phyloP scores from a whole-genome alignment of 2,329 filamentous ascomycete genomes.

The Lasiodiplodia theobromae region DNA sequence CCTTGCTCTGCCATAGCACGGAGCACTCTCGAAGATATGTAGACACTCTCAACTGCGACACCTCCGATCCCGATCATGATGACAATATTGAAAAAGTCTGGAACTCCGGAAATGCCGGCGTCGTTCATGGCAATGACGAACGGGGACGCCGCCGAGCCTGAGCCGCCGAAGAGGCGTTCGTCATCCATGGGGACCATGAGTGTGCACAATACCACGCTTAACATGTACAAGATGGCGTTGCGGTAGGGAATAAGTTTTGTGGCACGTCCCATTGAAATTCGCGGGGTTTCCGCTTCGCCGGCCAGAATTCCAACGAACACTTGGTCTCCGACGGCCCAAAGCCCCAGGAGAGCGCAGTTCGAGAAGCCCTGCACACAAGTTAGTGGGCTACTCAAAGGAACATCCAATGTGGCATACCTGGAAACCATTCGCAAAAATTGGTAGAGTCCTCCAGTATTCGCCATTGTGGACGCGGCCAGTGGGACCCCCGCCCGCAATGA shows the following conservation, averaged over 20 bases:
- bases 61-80: slow-evolving; percentile 43
- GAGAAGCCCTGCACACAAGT: neutral
- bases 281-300: slow-evolving; percentile 49
- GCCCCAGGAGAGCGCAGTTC: neutral
- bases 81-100: slow-evolving; percentile 41
- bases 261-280: slow-evolving; percentile 48
- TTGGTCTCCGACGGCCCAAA: slow-evolving; percentile 39
- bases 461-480: slow-evolving; percentile 43
- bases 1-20: slow-evolving; percentile 40
- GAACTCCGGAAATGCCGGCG: slow-evolving; percentile 39
- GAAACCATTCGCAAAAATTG: slow-evolving; percentile 47
- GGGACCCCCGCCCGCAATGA: slow-evolving; percentile 44
- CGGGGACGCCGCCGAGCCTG: slow-evolving; percentile 40
- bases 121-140: slow-evolving; percentile 43
- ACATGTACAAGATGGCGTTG: slow-evolving; percentile 48
- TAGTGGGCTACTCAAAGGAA: neutral
- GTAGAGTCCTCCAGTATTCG: slow-evolving; percentile 44
- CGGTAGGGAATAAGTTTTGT: slow-evolving; percentile 50
- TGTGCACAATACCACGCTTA: slow-evolving; percentile 37
- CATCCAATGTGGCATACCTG: neutral
- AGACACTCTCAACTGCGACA: slow-evolving; percentile 43
- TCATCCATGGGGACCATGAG: slow-evolving; percentile 31
- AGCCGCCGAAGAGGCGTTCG: slow-evolving; percentile 34
- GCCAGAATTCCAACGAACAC: slow-evolving; percentile 50
- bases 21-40: slow-evolving; percentile 44